Evolutionary conservation across 106 monocot genomes (phyloP), one percentile per base, ranked within the genome.

Genomic region (Ottelia alismoides): DNA sequence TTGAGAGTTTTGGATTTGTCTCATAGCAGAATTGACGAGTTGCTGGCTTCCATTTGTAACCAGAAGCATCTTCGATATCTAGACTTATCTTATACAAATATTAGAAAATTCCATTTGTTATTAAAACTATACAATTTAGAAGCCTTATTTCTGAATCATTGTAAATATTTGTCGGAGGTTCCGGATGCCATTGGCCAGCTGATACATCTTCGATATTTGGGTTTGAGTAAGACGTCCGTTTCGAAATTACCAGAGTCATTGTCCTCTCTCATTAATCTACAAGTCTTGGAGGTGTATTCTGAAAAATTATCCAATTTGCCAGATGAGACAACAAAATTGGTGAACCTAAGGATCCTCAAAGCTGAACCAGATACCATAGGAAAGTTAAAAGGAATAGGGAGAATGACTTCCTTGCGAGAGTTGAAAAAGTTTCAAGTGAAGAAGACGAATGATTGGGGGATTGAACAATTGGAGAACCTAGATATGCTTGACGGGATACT

Each of bases 61-160:
- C 29, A 71, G 52, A 67, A 47, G 31, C 66, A 77, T 53, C 71
- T 77, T 23, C 52, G 76, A 11, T 71, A 50, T 46, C 32, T 77
- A 11, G 28, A 46, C n/a, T 32, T 44, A n/a, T 61, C 61, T 30
- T 19, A 1, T 11, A 48, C 49, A 52, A 20, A 12, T 55, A 28
- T 77, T 3, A 20, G 22, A 17, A 20, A 23, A 16, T 58, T 77
- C 25, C 63, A 66, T 2, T 11, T 20, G 3, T 3, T 28, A 2
- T 11, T 48, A 2, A 20, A 49, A 2, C 58, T 71, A 12, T 52
- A 46, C 43, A 57, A 57, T 46, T 30, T 71, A 22, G 57, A 58
- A 18, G 63, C 47, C 7, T 25, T 71, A 49, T 58, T 21, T 51
- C n/a, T n/a, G n/a, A n/a, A n/a, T n/a, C n/a, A n/a, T n/a, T n/a